These are phyloP conservation scores for Fraxinus xanthoxyloides DNA, from an alignment of 305 asterid species.

Conservation along the genomic window DNA sequence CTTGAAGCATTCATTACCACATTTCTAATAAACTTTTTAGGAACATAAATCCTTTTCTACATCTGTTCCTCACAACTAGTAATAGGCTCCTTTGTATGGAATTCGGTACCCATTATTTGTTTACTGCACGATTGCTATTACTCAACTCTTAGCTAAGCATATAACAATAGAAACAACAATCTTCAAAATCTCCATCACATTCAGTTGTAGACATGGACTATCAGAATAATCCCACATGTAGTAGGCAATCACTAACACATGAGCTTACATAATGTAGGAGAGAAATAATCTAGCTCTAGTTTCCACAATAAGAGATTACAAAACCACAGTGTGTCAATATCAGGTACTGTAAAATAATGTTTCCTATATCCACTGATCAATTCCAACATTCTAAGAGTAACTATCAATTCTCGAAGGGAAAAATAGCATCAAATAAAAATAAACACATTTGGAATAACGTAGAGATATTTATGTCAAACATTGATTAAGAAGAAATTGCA, in stretches of 20 bases:
- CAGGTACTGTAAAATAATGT: not conserved
- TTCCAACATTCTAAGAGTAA: not conserved
- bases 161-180: not conserved
- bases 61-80: not conserved
- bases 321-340: not conserved
- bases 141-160: not conserved
- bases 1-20: not conserved
- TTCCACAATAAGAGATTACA: not conserved
- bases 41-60: not conserved
- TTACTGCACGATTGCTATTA: not conserved
- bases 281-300: not conserved
- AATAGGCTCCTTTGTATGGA: not conserved
- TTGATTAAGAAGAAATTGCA: constrained; percentile 23
- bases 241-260: not conserved
- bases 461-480: not conserved
- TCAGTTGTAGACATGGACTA: not conserved
- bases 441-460: not conserved
- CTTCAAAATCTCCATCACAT: not conserved
- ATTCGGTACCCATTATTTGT: not conserved
- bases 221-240: not conserved
- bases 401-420: not conserved
- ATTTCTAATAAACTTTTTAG: not conserved
- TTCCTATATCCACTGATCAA: not conserved
- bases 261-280: not conserved
- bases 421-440: not conserved